A percentile compares a stretch with the other conserved stretches of the same genome.
Evolutionary conservation across 345 rosid species (phyloP).

Genomic region (Moricandia moricandioides): DNA sequence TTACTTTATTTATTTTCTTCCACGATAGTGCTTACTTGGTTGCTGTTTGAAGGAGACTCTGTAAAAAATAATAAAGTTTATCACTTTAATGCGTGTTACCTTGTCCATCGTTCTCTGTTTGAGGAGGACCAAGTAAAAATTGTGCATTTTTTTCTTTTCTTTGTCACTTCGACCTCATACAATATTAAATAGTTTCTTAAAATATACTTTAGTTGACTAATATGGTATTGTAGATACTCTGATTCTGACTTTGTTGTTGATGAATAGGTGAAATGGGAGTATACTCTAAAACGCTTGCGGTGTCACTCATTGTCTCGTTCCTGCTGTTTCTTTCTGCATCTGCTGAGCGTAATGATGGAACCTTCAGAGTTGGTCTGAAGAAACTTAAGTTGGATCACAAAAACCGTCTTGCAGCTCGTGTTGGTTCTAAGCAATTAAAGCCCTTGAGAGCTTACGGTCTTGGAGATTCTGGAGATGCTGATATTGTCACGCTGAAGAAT

Average conservation of each 20-base stretch:
- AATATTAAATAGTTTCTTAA: not conserved
- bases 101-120: slow-evolving; percentile 10
- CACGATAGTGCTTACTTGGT: slow-evolving; percentile 18
- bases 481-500: slow-evolving; percentile 63
- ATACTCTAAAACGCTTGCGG: slow-evolving; percentile 27
- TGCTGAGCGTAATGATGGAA: slow-evolving; percentile 48
- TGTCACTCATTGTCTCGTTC: slow-evolving; percentile 44
- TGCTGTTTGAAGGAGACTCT: slow-evolving; percentile 9
- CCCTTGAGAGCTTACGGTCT: slow-evolving; percentile 40
- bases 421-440: slow-evolving; percentile 51
- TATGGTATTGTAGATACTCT: not conserved
- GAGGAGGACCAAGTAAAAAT: slow-evolving; percentile 1
- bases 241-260: not conserved
- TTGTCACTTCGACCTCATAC: not conserved
- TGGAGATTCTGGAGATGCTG: slow-evolving; percentile 45
- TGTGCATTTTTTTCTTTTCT: slow-evolving; percentile 3
- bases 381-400: slow-evolving; percentile 63
- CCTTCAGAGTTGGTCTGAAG: slow-evolving; percentile 65
- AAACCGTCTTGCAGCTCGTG: slow-evolving; percentile 55
- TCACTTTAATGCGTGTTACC: not conserved
- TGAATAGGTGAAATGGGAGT: slow-evolving; percentile 55
- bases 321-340: slow-evolving; percentile 43
- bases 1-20: not conserved
- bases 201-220: not conserved
- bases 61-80: not conserved